Base-by-base conservation (phyloP, 495 filamentous ascomycete species). In the Evansstolkia leycettana region DNA sequence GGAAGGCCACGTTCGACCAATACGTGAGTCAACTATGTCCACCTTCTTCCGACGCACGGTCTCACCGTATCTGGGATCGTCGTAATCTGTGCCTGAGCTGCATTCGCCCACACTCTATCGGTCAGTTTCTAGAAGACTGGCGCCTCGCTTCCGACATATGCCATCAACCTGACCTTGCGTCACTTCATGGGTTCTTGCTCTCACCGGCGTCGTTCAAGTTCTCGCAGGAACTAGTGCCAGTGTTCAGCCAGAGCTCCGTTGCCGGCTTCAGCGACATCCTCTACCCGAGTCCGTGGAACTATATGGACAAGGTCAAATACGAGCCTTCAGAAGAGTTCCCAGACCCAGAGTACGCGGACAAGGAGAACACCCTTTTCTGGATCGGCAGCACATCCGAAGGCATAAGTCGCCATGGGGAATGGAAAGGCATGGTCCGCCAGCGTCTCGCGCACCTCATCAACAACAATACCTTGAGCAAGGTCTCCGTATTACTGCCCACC, bases 151-250 rank as follows among this genome's bases (percentile, higher is more conserved):
- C 72, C 7, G 69, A 81, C 18, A 67, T 81, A 30, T 92, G 84
- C 50, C 80, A 87, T 41, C 84, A 92, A 45, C 77, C 84, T 1
- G 84, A 92, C 43, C 64, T 92, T 28, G 71, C 76, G 12, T 64
- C 74, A 25, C 64, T 87, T 2, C 84, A 89, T 44, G 78, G 80
- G 25, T 70, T 86, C 36, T 64, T 82, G 51, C 65, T 80, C 18
- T 76, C 67, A 0, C 72, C 81, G 0, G 65, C 82, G 1, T 66
- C 74, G 5, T 68, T 76, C 37, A 72, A 73, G 28, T 67, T 75
- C 1, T 58, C 76, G 0, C 70, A 76, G 31, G 68, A 78, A 4
- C 59, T 88, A 8, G 42, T 80, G 2, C 84, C 84, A 0, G 55
- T 89, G 17, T 89, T 89, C 60, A 82, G 79, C 38, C 69, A 82